phyloP scores from a whole-genome alignment of 2,329 filamentous ascomycete genomes.

The Fusarium mundagurra region DNA sequence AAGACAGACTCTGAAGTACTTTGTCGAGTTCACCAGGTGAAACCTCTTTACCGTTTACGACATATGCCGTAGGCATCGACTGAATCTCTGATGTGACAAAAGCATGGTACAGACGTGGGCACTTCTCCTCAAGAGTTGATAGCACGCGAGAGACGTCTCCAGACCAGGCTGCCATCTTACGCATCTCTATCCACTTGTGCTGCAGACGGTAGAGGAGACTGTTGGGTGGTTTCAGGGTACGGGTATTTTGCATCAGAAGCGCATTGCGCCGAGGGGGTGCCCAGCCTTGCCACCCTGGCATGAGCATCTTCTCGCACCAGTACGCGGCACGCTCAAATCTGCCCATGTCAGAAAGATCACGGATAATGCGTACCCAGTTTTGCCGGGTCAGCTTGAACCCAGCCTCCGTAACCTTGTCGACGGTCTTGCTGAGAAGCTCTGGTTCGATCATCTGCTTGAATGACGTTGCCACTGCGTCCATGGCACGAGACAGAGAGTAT shows the following conservation, averaged over 20 bases:
- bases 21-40: conserved; percentile 44
- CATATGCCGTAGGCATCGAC: conserved; percentile 42
- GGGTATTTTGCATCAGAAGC: conserved; percentile 51
- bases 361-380: conserved; percentile 84
- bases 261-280: conserved; percentile 24
- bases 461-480: conserved; percentile 61
- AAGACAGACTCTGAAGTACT: conserved; percentile 44
- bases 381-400: conserved; percentile 80
- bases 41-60: conserved; percentile 36
- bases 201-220: conserved; percentile 59
- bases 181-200: conserved; percentile 60
- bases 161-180: conserved; percentile 61
- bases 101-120: conserved; percentile 54
- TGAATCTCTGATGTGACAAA: conserved; percentile 48
- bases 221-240: conserved; percentile 45
- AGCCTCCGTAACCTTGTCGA: conserved; percentile 65
- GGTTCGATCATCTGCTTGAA: conserved; percentile 53
- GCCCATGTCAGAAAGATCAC: conserved; percentile 69
- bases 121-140: conserved; percentile 51
- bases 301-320: conserved; percentile 80
- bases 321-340: conserved; percentile 74
- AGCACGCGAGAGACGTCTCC: conserved; percentile 53
- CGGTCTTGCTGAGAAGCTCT: conserved; percentile 58
- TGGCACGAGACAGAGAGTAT: conserved; percentile 61
- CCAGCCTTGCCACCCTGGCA: conserved; percentile 84